Evolutionary conservation across 495 filamentous ascomycete genomes (phyloP), one percentile per base, ranked within the genome.

Genomic region (Jackrogersella multiformis): DNA sequence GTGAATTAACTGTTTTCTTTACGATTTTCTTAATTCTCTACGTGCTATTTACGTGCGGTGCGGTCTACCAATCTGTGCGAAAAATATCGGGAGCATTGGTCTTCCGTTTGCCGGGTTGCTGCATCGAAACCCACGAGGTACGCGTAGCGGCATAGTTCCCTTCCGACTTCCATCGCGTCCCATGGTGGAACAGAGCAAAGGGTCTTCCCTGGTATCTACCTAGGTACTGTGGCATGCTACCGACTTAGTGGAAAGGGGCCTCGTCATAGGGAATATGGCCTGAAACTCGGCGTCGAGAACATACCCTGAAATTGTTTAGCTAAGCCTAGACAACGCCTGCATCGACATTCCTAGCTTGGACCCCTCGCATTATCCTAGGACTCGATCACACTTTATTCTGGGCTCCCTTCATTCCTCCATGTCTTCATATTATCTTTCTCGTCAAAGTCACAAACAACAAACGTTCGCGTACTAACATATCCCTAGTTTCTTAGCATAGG

Each of bases 241-340:
- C 66, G 78, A 56, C 66, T 58, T 53, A 45, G 41, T 35, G 49
- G 61, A 45, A 69, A 7, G 49, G 26, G 87, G 83, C 1, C 86
- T 90, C 39, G 88, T 84, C 86, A 92, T 90, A 20, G 88, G 87
- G 88, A 89, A 91, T 38, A 91, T 78, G 39, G 89, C 88, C 67
- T 91, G 89, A 66, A 91, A 91, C 73, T 92, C 88, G 32, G 88
- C 90, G 64, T 92, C 88, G 74, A 89, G 86, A 15, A 87, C 82
- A n/a, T 81, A 86, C 42, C 61, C 56, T 48, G 45, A 34, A 69
- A 56, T 55, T 35, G 63, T 56, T 60, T 58, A 64, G 61, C 69
- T 59, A 41, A 69, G 56, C 48, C 51, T 63, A 61, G 53, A 71
- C 44, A 58, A 35, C 28, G n/a, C n/a, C n/a, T n/a, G n/a, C n/a